A percentile compares a stretch with the other conserved stretches of the same genome.
These are phyloP conservation scores for Tuber borchii DNA, from an alignment of 495 filamentous ascomycete species.

Conservation along the genomic window DNA sequence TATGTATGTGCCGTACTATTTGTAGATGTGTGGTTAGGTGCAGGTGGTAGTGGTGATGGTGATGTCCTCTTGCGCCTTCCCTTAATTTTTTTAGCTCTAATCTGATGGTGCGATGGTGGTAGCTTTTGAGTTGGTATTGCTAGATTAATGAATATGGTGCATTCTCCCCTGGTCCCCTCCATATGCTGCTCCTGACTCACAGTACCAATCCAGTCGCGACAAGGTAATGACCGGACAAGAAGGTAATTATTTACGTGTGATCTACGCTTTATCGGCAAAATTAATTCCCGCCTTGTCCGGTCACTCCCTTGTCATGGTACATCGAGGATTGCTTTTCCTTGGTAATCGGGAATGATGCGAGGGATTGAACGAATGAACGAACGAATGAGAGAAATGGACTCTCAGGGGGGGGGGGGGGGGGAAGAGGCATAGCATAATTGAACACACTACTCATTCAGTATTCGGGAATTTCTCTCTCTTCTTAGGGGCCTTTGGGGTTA, in stretches of 20 bases:
- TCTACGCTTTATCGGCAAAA: neutral
- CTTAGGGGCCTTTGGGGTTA: conserved; percentile 13
- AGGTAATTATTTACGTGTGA: neutral
- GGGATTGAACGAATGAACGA: neutral
- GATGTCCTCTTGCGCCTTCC: neutral
- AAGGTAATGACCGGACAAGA: neutral
- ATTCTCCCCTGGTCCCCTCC: neutral
- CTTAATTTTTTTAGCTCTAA: neutral
- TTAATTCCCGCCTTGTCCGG: neutral
- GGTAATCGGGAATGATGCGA: neutral
- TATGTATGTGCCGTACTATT: conserved; percentile 12
- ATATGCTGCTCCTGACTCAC: neutral
- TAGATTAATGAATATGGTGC: neutral
- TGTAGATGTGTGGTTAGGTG: conserved; percentile 10
- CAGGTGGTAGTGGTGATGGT: neutral
- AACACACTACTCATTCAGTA: neutral
- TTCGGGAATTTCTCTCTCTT: neutral
- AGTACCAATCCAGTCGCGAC: neutral
- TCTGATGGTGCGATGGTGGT: neutral
- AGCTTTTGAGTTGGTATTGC: neutral
- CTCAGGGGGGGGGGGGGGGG: neutral
- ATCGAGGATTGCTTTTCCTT: neutral
- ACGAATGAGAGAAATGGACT: neutral
- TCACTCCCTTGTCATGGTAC: neutral
- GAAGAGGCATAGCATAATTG: neutral